Conservation (phyloP, 2,329 filamentous ascomycete genomes). For the Xylariaceae sp. region DNA sequence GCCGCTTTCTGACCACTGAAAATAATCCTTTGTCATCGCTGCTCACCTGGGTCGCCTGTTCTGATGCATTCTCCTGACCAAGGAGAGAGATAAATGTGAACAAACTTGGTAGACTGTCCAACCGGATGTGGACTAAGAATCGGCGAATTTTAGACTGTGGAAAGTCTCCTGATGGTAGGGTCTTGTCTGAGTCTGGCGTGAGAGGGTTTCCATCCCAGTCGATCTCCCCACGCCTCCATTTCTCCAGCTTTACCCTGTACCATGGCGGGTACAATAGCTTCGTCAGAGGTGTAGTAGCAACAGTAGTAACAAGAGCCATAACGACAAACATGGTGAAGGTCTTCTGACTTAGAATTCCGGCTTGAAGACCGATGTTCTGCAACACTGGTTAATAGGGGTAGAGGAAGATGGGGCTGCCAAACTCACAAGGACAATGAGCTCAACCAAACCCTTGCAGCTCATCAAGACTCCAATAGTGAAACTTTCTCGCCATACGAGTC, state of each 20-base stretch:
- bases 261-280: conserved; percentile 64
- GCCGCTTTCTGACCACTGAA: conserved; percentile 35
- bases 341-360: conserved; percentile 61
- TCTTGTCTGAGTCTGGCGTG: conserved; percentile 36
- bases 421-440: conserved; percentile 84
- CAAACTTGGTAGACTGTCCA: conserved; percentile 77
- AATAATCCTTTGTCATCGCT: conserved; percentile 26
- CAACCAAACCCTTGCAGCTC: conserved; percentile 94
- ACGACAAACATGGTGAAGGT: conserved; percentile 79
- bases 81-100: conserved; percentile 79
- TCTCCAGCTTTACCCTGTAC: conserved; percentile 68
- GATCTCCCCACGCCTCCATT: conserved; percentile 59
- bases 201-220: conserved; percentile 71
- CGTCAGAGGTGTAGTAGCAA: conserved; percentile 65
- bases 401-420: conserved; percentile 10
- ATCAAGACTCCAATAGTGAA: conserved; percentile 84
- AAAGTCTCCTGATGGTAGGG: conserved; percentile 30
- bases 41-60: conserved; percentile 21
- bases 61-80: conserved; percentile 42
- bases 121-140: conserved; percentile 73
- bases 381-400: conserved; percentile 11
- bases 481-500: conserved; percentile 84
- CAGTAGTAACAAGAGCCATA: conserved; percentile 75
- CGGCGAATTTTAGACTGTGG: conserved; percentile 47
- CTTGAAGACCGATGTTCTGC: conserved; percentile 66